phyloP scores from a whole-genome alignment of 768 basidiomycete genomes.

The Trametes cubensis region DNA sequence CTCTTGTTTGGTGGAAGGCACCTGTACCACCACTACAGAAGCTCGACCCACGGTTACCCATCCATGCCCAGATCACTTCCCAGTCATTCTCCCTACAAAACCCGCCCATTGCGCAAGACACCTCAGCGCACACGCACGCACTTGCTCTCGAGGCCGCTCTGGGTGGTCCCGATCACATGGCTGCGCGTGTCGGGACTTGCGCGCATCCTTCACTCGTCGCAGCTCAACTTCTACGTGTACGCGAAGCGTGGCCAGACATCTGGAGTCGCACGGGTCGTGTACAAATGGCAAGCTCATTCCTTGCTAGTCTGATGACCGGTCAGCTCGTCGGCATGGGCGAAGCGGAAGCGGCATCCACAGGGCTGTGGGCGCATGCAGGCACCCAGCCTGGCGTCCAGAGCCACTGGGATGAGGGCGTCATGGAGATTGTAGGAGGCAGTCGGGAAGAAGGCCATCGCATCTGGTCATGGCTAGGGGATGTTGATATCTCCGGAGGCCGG shows the following conservation, averaged over 20 bases:
- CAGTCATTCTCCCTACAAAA: slow-evolving; percentile 73
- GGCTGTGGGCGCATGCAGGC: slow-evolving; percentile 67
- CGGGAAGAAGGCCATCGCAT: slow-evolving; percentile 74
- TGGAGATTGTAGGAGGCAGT: slow-evolving; percentile 78
- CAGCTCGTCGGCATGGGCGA: slow-evolving; percentile 74
- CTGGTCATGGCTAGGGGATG: slow-evolving; percentile 81
- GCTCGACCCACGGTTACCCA: slow-evolving; percentile 68
- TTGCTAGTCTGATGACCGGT: slow-evolving; percentile 71
- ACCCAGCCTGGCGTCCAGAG: slow-evolving; percentile 27
- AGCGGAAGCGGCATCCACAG: slow-evolving; percentile 76
- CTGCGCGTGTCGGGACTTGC: slow-evolving; percentile 71
- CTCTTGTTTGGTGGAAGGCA: slow-evolving; percentile 87
- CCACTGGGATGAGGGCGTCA: slow-evolving; percentile 77
- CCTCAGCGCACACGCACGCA: slow-evolving; percentile 78
- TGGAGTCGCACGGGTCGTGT: slow-evolving; percentile 79
- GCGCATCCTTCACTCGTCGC: slow-evolving; percentile 71
- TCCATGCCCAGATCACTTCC: slow-evolving; percentile 69
- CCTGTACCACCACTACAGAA: slow-evolving; percentile 72
- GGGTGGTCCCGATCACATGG: slow-evolving; percentile 79
- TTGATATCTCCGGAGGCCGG: slow-evolving; percentile 67
- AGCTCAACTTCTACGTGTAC: slow-evolving; percentile 75
- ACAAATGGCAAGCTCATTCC: slow-evolving; percentile 75
- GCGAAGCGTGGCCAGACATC: slow-evolving; percentile 80
- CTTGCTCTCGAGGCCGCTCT: slow-evolving; percentile 73
- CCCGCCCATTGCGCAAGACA: slow-evolving; percentile 76